Percentiles rank a stretch among this genome's conserved stretches.
These are phyloP conservation scores for Nannochloris sp. DNA, from an alignment of 139 green algal genomes.

Conservation along the genomic window DNA sequence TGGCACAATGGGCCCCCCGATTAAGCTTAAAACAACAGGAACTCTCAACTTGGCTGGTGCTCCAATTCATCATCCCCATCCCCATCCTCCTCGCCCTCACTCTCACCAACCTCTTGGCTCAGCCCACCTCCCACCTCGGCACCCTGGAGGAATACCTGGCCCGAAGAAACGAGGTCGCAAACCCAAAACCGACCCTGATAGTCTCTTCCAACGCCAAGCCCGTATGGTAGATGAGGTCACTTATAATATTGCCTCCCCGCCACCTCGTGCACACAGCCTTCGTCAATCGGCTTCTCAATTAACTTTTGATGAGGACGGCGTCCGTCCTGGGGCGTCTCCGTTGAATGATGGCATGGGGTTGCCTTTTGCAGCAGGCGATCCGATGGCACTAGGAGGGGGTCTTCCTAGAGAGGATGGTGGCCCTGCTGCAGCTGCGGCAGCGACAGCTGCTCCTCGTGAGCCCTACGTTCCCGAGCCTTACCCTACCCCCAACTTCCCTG, in stretches of 20 bases:
- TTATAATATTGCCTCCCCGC: neutral
- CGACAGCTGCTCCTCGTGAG: too few relatives aligned
- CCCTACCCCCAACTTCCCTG: too few relatives aligned
- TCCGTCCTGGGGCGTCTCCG: too few relatives aligned
- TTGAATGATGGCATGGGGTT: too few relatives aligned
- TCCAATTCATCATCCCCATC: neutral
- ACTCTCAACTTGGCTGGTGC: neutral
- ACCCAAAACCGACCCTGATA: neutral
- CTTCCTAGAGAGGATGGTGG: too few relatives aligned
- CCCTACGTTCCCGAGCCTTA: too few relatives aligned
- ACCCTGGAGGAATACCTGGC: too few relatives aligned
- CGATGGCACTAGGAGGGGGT: too few relatives aligned
- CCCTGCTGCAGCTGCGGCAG: too few relatives aligned
- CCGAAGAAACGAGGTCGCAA: constrained; percentile 20
- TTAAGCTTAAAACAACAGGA: neutral
- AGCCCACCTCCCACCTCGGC: too few relatives aligned
- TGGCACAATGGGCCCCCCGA: neutral
- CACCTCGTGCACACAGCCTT: neutral
- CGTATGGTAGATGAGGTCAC: neutral
- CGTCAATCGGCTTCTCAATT: neutral
- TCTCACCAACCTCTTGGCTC: constrained; percentile 23
- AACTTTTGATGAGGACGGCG: too few relatives aligned
- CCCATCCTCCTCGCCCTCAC: neutral
- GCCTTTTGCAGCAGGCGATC: too few relatives aligned
- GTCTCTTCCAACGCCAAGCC: neutral